These are phyloP conservation scores for Priceomyces castillae DNA, from an alignment of 805 yeast genomes.

Conservation along the genomic window DNA sequence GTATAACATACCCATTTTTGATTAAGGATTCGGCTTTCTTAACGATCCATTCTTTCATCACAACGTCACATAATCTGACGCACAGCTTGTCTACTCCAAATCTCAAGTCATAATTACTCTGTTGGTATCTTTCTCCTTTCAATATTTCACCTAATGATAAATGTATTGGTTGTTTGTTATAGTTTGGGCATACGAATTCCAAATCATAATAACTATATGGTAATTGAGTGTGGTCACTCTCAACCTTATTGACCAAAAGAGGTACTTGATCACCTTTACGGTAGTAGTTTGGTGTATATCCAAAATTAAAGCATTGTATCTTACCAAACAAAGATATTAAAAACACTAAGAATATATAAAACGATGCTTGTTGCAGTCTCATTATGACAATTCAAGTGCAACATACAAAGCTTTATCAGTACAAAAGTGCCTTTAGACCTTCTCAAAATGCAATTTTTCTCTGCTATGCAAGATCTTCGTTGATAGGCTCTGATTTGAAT, in stretches of 20 bases:
- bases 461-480: too few species aligned
- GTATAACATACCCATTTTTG: conserved; percentile 68
- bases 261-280: conserved; percentile 59
- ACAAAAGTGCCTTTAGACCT: too few species aligned
- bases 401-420: too few species aligned
- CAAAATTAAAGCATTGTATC: conserved; percentile 14
- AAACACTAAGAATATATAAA: conserved; percentile 1
- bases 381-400: neutral
- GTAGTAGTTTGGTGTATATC: conserved; percentile 39
- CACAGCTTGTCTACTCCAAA: conserved; percentile 71
- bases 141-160: conserved; percentile 74
- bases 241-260: conserved; percentile 71
- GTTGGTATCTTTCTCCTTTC: conserved; percentile 78
- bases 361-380: neutral
- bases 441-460: too few species aligned
- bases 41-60: conserved; percentile 45
- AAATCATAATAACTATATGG: conserved; percentile 77
- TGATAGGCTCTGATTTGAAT: too few species aligned
- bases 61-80: conserved; percentile 62
- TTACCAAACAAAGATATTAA: conserved; percentile 1
- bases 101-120: conserved; percentile 61
- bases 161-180: conserved; percentile 56
- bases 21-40: conserved; percentile 60
- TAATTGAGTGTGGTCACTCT: conserved; percentile 71
- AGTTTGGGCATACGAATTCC: conserved; percentile 77